These are phyloP conservation scores for Coriolopsis trogii DNA, from an alignment of 1,284 basidiomycete species.

Conservation along the genomic window DNA sequence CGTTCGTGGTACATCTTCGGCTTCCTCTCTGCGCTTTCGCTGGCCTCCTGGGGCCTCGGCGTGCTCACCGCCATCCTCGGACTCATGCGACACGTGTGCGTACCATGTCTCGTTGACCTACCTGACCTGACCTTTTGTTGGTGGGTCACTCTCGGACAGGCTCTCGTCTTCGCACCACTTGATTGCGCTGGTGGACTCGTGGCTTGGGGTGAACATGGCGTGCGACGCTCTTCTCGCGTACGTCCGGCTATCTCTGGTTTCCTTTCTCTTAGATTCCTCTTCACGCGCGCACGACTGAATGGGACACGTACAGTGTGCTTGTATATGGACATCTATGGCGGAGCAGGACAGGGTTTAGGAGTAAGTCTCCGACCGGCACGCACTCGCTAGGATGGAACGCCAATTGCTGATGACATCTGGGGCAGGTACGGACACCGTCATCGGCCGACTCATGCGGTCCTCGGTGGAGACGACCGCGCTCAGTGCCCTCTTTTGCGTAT, in stretches of 20 bases:
- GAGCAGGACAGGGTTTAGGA: constrained; percentile 15
- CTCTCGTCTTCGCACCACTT: neutral
- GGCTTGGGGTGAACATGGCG: constrained; percentile 7
- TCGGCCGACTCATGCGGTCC: constrained; percentile 18
- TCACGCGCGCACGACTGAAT: neutral
- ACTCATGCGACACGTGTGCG: constrained; percentile 2
- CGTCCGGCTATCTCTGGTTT: no score
- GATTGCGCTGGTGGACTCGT: constrained; percentile 8
- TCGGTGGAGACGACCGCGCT: constrained; percentile 17
- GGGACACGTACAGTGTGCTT: constrained; percentile 1
- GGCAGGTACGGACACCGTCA: constrained; percentile 16
- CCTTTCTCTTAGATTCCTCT: neutral
- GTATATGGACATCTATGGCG: constrained; percentile 12
- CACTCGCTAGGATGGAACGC: no score
- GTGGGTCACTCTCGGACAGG: neutral
- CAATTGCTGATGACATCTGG: neutral
- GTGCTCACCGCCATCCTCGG: constrained; percentile 1
- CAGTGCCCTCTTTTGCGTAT: constrained; percentile 13
- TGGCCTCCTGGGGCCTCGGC: constrained; percentile 4
- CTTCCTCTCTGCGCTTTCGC: constrained; percentile 8
- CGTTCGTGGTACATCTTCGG: constrained; percentile 6
- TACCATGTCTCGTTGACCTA: no score
- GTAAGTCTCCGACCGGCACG: constrained; percentile 5
- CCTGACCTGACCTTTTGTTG: neutral
- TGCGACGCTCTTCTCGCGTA: constrained; percentile 16